These are phyloP conservation scores for Mycocalia duriaeana DNA, from an alignment of 1,284 basidiomycete genomes.

Conservation along the genomic window DNA sequence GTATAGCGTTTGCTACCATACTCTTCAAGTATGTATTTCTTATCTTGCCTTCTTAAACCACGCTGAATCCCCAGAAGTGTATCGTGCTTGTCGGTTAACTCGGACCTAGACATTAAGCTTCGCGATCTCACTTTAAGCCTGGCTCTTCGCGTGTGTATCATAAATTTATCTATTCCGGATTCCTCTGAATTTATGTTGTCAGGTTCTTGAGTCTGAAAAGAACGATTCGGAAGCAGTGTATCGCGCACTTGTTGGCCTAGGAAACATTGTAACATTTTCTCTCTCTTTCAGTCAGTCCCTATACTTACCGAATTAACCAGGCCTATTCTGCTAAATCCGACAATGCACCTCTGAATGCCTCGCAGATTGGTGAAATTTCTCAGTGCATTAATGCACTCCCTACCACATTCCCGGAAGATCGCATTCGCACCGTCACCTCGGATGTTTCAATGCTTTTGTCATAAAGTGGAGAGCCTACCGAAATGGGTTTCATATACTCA, in stretches of 20 bases:
- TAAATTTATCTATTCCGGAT: not conserved
- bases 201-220: conserved; percentile 66
- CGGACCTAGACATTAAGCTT: conserved; percentile 30
- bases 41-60: not conserved
- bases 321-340: conserved; percentile 41
- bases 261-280: conserved; percentile 70
- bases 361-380: conserved; percentile 36
- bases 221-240: conserved; percentile 83
- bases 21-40: conserved; percentile 68
- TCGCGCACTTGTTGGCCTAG: conserved; percentile 80
- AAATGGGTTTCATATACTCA: no score
- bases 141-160: conserved; percentile 41
- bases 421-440: conserved; percentile 44
- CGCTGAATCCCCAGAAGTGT: conserved; percentile 36
- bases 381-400: conserved; percentile 37
- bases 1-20: conserved; percentile 71
- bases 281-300: conserved; percentile 1
- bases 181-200: conserved; percentile 8
- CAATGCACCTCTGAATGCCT: conserved; percentile 28
- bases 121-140: conserved; percentile 38
- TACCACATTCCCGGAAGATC: conserved; percentile 49
- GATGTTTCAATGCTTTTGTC: conserved; percentile 41
- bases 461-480: no score
- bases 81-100: conserved; percentile 51
- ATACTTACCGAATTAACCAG: conserved; percentile 27